Percentiles rank a stretch among this genome's conserved stretches.
Conservation (phyloP, 2,329 filamentous ascomycete species). For the Monilinia fructigena region DNA sequence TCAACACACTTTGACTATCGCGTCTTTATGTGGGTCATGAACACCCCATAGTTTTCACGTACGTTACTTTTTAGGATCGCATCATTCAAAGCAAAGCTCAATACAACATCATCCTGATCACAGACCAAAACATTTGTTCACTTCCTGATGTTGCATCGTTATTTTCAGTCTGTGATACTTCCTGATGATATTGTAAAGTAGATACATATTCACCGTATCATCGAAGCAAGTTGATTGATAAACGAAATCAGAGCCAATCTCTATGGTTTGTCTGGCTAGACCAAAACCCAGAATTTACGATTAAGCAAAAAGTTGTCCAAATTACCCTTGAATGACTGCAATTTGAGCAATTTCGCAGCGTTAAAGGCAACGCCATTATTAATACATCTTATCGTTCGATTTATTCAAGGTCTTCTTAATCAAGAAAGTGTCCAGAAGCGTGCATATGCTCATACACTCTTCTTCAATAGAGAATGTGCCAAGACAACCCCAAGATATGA, state of each 20-base stretch:
- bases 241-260: not conserved
- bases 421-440: constrained; percentile 15
- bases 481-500: constrained; percentile 52
- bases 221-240: not conserved
- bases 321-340: too few relatives aligned
- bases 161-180: not conserved
- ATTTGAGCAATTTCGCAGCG: not conserved
- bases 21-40: too few relatives aligned
- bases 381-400: not conserved
- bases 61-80: too few relatives aligned
- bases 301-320: too few relatives aligned
- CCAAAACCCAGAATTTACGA: not conserved
- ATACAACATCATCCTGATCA: not conserved
- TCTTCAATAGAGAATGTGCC: constrained; percentile 36
- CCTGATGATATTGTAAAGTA: not conserved
- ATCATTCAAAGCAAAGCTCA: not conserved
- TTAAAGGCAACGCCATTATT: too few relatives aligned
- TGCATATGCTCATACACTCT: constrained; percentile 36
- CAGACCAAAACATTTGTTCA: not conserved
- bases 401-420: too few relatives aligned
- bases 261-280: too few relatives aligned
- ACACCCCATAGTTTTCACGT: too few relatives aligned
- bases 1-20: too few relatives aligned
- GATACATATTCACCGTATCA: not conserved
- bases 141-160: not conserved